These are phyloP conservation scores for Carpinus viminea DNA, from an alignment of 306 rosid genomes.

Conservation along the genomic window DNA sequence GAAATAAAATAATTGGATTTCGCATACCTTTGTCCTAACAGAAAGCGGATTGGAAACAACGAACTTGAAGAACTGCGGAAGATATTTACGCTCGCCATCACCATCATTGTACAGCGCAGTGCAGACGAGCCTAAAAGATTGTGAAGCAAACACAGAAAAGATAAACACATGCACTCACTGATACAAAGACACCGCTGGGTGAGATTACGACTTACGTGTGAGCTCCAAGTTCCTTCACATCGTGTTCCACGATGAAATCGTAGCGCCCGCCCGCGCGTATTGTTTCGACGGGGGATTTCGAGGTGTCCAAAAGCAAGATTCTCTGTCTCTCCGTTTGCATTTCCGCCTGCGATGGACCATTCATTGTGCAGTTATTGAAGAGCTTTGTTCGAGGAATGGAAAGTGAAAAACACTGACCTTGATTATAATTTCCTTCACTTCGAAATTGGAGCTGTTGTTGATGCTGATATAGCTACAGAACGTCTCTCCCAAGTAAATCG, in stretches of 20 bases:
- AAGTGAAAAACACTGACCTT: conserved; percentile 45
- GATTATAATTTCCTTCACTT: conserved; percentile 76
- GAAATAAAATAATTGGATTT: neutral
- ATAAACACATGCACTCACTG: neutral
- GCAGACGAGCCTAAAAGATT: conserved; percentile 72
- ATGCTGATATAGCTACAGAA: conserved; percentile 95
- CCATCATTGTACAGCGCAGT: conserved; percentile 91
- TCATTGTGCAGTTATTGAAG: neutral
- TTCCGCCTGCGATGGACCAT: conserved; percentile 62
- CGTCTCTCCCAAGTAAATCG: conserved; percentile 92
- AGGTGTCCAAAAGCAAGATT: conserved; percentile 81
- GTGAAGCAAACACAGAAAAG: conserved; percentile 1
- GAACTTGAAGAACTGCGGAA: conserved; percentile 96
- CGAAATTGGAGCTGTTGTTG: conserved; percentile 86
- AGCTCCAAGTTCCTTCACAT: conserved; percentile 96
- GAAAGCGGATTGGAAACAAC: conserved; percentile 93
- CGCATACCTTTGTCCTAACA: conserved; percentile 86
- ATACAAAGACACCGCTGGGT: conserved; percentile 5
- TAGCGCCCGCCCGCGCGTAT: conserved; percentile 92
- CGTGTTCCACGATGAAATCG: conserved; percentile 96
- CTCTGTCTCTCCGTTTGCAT: conserved; percentile 98
- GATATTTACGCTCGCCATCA: conserved; percentile 93
- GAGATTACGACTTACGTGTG: conserved; percentile 65
- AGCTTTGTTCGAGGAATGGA: neutral
- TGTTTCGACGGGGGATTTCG: conserved; percentile 88